Conservation (phyloP, 1,284 basidiomycete genomes). For the Ganoderma lucidum region DNA sequence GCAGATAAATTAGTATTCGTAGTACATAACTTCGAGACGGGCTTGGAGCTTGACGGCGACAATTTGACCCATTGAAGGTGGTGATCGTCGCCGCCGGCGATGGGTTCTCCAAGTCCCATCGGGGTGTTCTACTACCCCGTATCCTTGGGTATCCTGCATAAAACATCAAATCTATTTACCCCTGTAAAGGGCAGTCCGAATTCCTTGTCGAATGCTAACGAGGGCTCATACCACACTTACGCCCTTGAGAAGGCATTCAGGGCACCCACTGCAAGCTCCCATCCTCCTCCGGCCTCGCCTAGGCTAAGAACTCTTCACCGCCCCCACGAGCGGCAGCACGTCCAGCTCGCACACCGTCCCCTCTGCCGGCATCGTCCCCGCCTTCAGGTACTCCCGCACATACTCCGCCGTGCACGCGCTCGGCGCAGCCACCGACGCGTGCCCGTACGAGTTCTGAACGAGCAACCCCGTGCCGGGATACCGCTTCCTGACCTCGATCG, state of each 20-base stretch:
- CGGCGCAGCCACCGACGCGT: constrained; percentile 49
- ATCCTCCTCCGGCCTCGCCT: constrained; percentile 17
- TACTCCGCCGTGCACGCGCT: constrained; percentile 52
- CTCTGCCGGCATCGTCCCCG: constrained; percentile 48
- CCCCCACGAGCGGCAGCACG: constrained; percentile 27
- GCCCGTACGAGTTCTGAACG: constrained; percentile 41
- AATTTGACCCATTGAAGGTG: too few species aligned
- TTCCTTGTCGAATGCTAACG: too few species aligned
- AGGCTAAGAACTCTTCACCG: not conserved
- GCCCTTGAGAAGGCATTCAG: not conserved
- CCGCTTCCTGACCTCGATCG: constrained; percentile 20
- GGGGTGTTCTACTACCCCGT: too few species aligned
- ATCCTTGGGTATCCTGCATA: too few species aligned
- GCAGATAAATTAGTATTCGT: too few species aligned
- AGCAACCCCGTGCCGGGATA: constrained; percentile 27
- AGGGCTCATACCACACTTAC: too few species aligned
- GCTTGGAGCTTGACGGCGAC: too few species aligned
- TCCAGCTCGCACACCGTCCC: constrained; percentile 48
- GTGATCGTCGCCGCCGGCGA: too few species aligned
- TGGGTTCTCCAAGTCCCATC: too few species aligned
- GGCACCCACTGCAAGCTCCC: constrained; percentile 10
- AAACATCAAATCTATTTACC: too few species aligned
- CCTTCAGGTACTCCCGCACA: constrained; percentile 50
- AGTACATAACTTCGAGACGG: too few species aligned
- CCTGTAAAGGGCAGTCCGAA: too few species aligned